Percentiles rank a stretch among this genome's conserved stretches.
Conservation (phyloP, 2,329 filamentous ascomycete species). For the Onygenales sp. region DNA sequence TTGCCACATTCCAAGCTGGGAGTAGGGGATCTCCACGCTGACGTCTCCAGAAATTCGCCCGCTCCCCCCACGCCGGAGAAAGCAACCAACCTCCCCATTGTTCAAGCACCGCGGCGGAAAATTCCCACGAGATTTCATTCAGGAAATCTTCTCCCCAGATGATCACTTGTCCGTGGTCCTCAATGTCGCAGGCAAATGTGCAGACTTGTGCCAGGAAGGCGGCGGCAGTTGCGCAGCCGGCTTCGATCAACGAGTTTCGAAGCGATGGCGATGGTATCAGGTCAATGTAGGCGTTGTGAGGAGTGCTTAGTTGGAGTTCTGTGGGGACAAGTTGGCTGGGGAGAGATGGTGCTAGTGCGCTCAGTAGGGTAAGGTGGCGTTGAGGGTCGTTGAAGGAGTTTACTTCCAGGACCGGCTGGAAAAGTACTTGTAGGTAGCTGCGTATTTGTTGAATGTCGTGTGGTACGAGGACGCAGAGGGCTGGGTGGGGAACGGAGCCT, state of each 20-base stretch:
- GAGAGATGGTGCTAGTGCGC: constrained; percentile 21
- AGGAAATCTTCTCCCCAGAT: constrained; percentile 36
- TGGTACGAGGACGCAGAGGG: too few species aligned
- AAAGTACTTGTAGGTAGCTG: too few species aligned
- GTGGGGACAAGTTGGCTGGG: constrained; percentile 28
- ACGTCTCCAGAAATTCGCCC: constrained; percentile 34
- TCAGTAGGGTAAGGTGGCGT: constrained; percentile 23
- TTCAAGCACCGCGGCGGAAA: constrained; percentile 30
- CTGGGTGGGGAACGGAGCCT: too few species aligned
- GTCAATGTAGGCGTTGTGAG: constrained; percentile 35
- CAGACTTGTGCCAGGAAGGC: constrained; percentile 30
- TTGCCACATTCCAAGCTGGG: constrained; percentile 5
- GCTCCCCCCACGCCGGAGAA: constrained; percentile 27
- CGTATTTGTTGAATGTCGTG: too few species aligned
- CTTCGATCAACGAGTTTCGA: constrained; percentile 28
- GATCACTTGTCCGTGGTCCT: constrained; percentile 31
- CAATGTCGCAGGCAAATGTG: constrained; percentile 24
- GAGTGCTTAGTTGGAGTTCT: constrained; percentile 29
- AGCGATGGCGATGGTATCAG: constrained; percentile 32
- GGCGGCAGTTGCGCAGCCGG: constrained; percentile 26
- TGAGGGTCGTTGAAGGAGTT: constrained; percentile 16
- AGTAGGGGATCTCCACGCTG: constrained; percentile 28
- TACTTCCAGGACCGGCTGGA: too few species aligned
- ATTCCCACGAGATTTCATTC: constrained; percentile 35
- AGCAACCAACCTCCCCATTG: constrained; percentile 32